A percentile compares a stretch with the other conserved stretches of the same genome.
Conservation (phyloP, 1,284 basidiomycete species). For the Exobasidium rhododendri region DNA sequence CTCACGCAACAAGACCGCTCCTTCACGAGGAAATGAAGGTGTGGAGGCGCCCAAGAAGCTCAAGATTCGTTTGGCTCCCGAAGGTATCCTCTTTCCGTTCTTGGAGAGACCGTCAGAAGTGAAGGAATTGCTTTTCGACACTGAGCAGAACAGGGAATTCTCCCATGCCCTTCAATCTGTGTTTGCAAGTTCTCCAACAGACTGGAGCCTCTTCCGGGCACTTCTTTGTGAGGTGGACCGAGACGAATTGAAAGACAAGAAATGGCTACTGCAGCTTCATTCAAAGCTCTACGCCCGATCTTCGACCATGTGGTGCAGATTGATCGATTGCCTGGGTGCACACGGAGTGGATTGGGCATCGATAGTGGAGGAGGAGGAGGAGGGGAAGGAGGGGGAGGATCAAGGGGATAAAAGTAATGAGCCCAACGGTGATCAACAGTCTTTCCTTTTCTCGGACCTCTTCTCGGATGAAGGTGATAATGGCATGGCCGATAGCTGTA, state of each 20-base stretch:
- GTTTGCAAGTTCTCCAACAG: not conserved
- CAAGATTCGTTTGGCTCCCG: not conserved
- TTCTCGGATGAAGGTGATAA: not conserved
- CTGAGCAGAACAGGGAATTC: not conserved
- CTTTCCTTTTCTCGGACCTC: not conserved
- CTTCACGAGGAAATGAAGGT: not conserved
- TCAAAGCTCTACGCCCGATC: not conserved
- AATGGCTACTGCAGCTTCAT: not conserved
- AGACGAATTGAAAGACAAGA: not conserved
- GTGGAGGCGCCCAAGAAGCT: not conserved
- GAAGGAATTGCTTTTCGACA: not conserved
- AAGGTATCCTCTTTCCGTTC: not conserved
- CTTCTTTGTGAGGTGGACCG: not conserved
- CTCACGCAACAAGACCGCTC: not conserved
- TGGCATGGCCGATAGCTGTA: not conserved
- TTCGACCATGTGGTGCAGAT: not conserved
- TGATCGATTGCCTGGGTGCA: constrained; percentile 4
- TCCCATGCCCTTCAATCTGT: not conserved
- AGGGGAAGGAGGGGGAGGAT: not conserved
- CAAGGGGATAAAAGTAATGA: not conserved
- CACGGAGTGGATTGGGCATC: not conserved
- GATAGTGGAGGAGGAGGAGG: not conserved
- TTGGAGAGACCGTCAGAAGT: not conserved
- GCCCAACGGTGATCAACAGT: not conserved
- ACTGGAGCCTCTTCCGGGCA: not conserved